Evolutionary conservation across 371 early-diverging fungal genomes (phyloP), one percentile per base, ranked within the genome.

Genomic region (Mortierella sp.): DNA sequence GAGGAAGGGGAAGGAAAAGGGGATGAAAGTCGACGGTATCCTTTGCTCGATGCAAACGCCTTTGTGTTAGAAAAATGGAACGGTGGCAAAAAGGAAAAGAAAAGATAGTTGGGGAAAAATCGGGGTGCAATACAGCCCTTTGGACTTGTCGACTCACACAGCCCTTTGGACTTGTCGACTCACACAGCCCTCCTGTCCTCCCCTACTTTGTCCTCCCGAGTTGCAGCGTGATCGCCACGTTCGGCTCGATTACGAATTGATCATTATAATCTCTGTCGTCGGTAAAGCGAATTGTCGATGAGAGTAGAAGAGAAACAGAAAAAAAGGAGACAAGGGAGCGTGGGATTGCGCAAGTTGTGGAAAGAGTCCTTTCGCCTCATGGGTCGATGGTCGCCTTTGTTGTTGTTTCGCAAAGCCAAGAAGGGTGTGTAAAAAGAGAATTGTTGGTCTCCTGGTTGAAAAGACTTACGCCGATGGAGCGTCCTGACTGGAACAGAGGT

Each of bases 401-500:
- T 34, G 40, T 34, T 6, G 48, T 55, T 26, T 31, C 51, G 31
- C 34, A 16, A 19, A 2, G 34, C 19, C 28, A 57, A 11, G 24
- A 21, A 37, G 26, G 53, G 64, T 4, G 10, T 48, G 37, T 37
- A 40, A 72, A 57, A 64, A 28, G 28, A 57, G 11, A 16, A 26
- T 6, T 10, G 24, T 21, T 37, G 34, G 34, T 40, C 10, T 40
- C 37, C 19, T 19, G 16, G 34, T 64, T 64, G 24, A 31, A 34
- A 37, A 9, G 26, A 79, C 82, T 74, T 83, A 87, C 88, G 5
- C 82, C 85, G 69, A 83, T 71, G 37, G 84, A 50, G 57, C 84
- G 78, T 40, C 88, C 88, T 48, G 88, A 83, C 61, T 83, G 84
- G 74, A 87, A 87, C 24, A 87, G 77, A 14, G 84, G 84, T 44